Conservation (phyloP, 306 rosid genomes). For the Rosa persica region DNA sequence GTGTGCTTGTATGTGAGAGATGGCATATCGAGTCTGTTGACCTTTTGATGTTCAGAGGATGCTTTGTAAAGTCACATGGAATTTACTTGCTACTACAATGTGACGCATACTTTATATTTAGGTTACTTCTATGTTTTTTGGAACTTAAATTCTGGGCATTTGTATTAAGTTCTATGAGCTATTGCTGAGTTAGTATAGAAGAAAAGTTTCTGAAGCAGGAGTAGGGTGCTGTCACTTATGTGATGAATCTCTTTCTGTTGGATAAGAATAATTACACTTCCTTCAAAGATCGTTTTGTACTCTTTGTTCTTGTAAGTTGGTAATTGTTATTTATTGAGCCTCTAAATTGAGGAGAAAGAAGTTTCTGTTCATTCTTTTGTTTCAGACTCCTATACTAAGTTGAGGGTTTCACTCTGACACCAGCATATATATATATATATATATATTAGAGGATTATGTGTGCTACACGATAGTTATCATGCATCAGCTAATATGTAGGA, state of each 20-base stretch:
- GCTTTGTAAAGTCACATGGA: not conserved
- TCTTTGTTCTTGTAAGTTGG: not conserved
- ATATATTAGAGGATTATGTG: not conserved
- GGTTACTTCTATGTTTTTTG: not conserved
- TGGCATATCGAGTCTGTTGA: not conserved
- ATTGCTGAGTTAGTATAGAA: not conserved
- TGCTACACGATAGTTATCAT: not conserved
- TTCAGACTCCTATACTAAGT: not conserved
- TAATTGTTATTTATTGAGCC: not conserved
- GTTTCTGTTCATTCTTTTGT: not conserved
- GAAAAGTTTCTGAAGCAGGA: not conserved
- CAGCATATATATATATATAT: not conserved
- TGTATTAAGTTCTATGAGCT: not conserved
- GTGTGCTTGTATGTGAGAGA: not conserved
- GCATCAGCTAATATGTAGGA: not conserved
- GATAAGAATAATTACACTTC: not conserved
- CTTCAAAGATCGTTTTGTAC: not conserved
- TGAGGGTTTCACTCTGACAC: not conserved
- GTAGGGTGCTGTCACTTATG: not conserved
- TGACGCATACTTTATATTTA: not conserved
- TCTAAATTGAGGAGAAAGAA: not conserved
- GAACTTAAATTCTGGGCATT: not conserved
- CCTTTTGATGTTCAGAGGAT: not conserved
- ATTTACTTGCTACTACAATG: not conserved
- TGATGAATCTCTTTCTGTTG: not conserved